Evolutionary conservation across 768 basidiomycete species (phyloP).

Genomic region (Amanita molliuscula): DNA sequence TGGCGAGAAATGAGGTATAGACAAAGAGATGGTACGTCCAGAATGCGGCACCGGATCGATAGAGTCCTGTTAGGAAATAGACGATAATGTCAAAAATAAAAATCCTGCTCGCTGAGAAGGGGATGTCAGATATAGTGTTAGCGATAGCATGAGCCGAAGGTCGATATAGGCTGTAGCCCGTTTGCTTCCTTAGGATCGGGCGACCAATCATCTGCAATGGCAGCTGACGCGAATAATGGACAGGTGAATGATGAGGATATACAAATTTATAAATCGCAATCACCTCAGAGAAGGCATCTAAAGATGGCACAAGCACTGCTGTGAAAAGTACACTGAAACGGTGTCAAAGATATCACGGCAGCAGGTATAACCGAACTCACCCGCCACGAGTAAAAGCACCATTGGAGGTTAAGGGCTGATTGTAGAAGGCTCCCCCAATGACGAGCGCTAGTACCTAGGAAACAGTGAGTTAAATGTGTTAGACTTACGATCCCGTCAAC

Average conservation of each 20-base stretch:
- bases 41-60: constrained; percentile 32
- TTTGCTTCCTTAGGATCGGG: constrained; percentile 65
- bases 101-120: constrained; percentile 52
- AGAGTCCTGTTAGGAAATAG: constrained; percentile 56
- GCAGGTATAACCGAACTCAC: constrained; percentile 13
- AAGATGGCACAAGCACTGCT: constrained; percentile 52
- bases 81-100: constrained; percentile 54
- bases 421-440: constrained; percentile 66
- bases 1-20: constrained; percentile 55
- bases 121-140: constrained; percentile 59
- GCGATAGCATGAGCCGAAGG: constrained; percentile 56
- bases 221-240: constrained; percentile 38
- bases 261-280: constrained; percentile 10
- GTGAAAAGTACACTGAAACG: constrained; percentile 52
- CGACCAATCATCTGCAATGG: constrained; percentile 73
- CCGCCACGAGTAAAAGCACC: constrained; percentile 86
- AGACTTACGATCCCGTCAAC: constrained; percentile 12
- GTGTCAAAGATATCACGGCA: not conserved
- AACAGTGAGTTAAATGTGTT: constrained; percentile 1
- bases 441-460: constrained; percentile 45
- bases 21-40: constrained; percentile 56
- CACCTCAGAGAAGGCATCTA: constrained; percentile 68
- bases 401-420: constrained; percentile 58
- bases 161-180: constrained; percentile 54
- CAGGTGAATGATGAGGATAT: not conserved